These are phyloP conservation scores for Amanita molliuscula DNA, from an alignment of 768 basidiomycete species.

Conservation along the genomic window DNA sequence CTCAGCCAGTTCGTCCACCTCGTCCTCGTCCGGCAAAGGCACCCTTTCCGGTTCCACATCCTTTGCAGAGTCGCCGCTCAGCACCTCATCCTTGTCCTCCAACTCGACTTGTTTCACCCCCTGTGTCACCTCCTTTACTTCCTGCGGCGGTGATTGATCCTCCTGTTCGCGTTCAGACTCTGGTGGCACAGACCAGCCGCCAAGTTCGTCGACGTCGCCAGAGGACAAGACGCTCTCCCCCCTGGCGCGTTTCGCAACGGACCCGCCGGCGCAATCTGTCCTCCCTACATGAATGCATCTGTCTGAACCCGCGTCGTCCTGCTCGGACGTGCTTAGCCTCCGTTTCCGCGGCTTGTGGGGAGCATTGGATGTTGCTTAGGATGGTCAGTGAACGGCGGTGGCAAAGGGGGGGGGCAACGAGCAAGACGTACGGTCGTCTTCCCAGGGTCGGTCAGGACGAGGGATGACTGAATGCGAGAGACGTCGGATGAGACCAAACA, in stretches of 20 bases:
- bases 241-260: slow-evolving; percentile 28
- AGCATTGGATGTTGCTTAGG: slow-evolving; percentile 62
- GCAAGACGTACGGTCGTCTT: slow-evolving; percentile 55
- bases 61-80: slow-evolving; percentile 27
- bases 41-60: slow-evolving; percentile 23
- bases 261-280: neutral
- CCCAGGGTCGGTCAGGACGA: slow-evolving; percentile 67
- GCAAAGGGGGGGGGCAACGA: neutral
- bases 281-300: slow-evolving; percentile 12
- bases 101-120: slow-evolving; percentile 64
- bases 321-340: slow-evolving; percentile 38
- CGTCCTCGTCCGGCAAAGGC: slow-evolving; percentile 27
- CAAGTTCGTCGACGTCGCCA: slow-evolving; percentile 12
- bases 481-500: slow-evolving; percentile 66
- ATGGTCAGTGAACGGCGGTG: slow-evolving; percentile 9
- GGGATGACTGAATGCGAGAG: slow-evolving; percentile 63
- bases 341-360: slow-evolving; percentile 62
- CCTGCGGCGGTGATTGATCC: slow-evolving; percentile 20
- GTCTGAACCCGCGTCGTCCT: slow-evolving; percentile 28
- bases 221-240: slow-evolving; percentile 27
- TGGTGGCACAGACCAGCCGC: slow-evolving; percentile 13
- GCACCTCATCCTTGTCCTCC: slow-evolving; percentile 25
- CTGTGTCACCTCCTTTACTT: slow-evolving; percentile 60
- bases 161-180: slow-evolving; percentile 9
- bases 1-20: slow-evolving; percentile 28